Percentiles rank a stretch among this genome's conserved stretches.
phyloP scores from a whole-genome alignment of 768 basidiomycete species.

The Daedaleopsis sinensis region DNA sequence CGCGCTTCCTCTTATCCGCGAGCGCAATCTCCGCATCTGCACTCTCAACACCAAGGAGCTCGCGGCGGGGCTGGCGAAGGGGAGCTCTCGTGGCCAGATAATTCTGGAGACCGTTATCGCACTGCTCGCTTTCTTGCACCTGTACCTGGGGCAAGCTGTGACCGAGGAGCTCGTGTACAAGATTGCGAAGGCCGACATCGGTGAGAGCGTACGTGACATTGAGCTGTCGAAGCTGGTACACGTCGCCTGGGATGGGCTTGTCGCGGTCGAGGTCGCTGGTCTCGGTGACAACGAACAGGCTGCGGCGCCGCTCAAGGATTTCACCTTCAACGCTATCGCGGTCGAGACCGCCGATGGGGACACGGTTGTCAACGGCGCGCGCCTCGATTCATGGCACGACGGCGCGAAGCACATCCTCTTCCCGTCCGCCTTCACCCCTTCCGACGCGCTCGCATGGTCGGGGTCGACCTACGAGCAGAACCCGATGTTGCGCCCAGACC shows the following conservation, averaged over 20 bases:
- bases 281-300: slow-evolving; percentile 20
- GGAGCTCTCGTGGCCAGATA: slow-evolving; percentile 25
- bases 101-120: slow-evolving; percentile 59
- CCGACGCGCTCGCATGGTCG: slow-evolving; percentile 33
- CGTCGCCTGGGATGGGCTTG: slow-evolving; percentile 67
- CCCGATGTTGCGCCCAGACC: slow-evolving; percentile 81
- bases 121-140: slow-evolving; percentile 80
- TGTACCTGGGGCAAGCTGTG: slow-evolving; percentile 75
- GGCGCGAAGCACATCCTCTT: slow-evolving; percentile 90
- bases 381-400: slow-evolving; percentile 76
- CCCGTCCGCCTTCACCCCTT: slow-evolving; percentile 73
- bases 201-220: slow-evolving; percentile 49
- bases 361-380: slow-evolving; percentile 61
- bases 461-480: slow-evolving; percentile 48
- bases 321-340: slow-evolving; percentile 76
- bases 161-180: slow-evolving; percentile 54
- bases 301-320: slow-evolving; percentile 47
- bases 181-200: slow-evolving; percentile 50
- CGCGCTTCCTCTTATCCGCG: slow-evolving; percentile 47
- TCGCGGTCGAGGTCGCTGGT: slow-evolving; percentile 52
- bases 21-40: slow-evolving; percentile 60
- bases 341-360: slow-evolving; percentile 63
- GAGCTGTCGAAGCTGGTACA: slow-evolving; percentile 56
- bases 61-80: slow-evolving; percentile 45
- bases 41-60: slow-evolving; percentile 59